These are phyloP conservation scores for Lecanicillium sp. DNA, from an alignment of 2,329 filamentous ascomycete species.

Conservation along the genomic window DNA sequence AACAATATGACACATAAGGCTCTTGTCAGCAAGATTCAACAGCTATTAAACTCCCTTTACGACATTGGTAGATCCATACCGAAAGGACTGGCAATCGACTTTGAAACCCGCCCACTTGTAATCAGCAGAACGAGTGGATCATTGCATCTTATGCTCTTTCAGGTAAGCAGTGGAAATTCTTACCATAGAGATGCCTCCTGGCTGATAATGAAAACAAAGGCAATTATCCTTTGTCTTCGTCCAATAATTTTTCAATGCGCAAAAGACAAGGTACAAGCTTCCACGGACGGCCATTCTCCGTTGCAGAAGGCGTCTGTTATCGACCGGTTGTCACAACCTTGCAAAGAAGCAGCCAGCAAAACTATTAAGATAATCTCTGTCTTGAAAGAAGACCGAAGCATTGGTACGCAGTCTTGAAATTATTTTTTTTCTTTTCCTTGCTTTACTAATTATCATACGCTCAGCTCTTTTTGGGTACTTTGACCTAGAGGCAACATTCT, in stretches of 20 bases:
- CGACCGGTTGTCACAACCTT: constrained; percentile 14
- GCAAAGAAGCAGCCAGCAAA: constrained; percentile 18
- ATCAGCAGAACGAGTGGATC: constrained; percentile 18
- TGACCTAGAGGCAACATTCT: constrained; percentile 20
- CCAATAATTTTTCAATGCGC: constrained; percentile 19
- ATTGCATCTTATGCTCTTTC: constrained; percentile 18
- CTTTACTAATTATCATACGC: too few relatives aligned
- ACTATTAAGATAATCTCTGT: constrained; percentile 17
- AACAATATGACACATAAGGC: constrained; percentile 15
- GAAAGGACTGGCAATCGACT: constrained; percentile 13
- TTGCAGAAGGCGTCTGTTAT: constrained; percentile 13
- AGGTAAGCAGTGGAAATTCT: constrained; percentile 9
- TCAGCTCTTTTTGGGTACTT: constrained; percentile 20
- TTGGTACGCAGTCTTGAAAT: constrained; percentile 12
- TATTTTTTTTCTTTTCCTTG: too few relatives aligned
- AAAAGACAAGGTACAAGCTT: constrained; percentile 18
- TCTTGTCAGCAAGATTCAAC: constrained; percentile 17
- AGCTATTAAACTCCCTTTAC: constrained; percentile 12
- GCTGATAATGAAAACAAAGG: constrained; percentile 8
- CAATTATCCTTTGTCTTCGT: constrained; percentile 20
- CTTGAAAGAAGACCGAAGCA: constrained; percentile 14
- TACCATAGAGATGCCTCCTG: too few relatives aligned
- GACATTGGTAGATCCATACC: constrained; percentile 19
- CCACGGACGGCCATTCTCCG: constrained; percentile 6
- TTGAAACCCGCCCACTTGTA: constrained; percentile 12